Evolutionary conservation across 202 grass and related monocot genomes (phyloP).

Genomic region (Bolboschoenoplectus hybrid): DNA sequence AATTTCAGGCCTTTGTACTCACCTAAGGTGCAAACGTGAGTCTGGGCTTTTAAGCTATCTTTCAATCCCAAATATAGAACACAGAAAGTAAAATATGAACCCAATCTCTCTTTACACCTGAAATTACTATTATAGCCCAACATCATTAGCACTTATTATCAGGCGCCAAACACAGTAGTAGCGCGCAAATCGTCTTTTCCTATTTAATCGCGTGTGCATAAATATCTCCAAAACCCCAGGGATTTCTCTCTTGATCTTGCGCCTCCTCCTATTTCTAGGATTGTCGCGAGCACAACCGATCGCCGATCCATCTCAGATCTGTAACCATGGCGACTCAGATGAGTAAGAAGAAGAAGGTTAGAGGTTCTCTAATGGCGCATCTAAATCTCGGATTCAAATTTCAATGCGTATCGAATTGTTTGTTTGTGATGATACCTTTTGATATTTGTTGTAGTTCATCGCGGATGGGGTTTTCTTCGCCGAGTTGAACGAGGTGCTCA

Average conservation of each 20-base stretch:
- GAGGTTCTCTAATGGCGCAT: not conserved
- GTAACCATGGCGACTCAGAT: slow-evolving; percentile 85
- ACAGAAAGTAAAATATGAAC: too few relatives aligned
- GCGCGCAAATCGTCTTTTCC: not conserved
- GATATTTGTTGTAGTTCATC: slow-evolving; percentile 46
- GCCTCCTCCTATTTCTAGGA: slow-evolving; percentile 14
- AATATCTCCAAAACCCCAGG: not conserved
- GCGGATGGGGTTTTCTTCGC: slow-evolving; percentile 84
- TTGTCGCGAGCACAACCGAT: slow-evolving; percentile 21
- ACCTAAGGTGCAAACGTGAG: too few relatives aligned
- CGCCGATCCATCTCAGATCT: not conserved
- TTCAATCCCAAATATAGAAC: too few relatives aligned
- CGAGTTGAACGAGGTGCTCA: slow-evolving; percentile 78
- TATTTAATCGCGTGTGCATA: not conserved
- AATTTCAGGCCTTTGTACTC: too few relatives aligned
- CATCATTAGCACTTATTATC: too few relatives aligned
- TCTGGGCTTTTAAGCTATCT: too few relatives aligned
- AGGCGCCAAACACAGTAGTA: not conserved
- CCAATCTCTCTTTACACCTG: too few relatives aligned
- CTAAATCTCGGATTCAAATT: not conserved
- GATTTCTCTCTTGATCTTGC: not conserved
- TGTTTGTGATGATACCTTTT: not conserved
- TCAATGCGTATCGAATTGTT: not conserved
- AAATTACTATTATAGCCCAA: too few relatives aligned
- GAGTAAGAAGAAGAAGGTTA: slow-evolving; percentile 97